These are phyloP conservation scores for Solanum stenotomum DNA, from an alignment of 257 asterid genomes.

Conservation along the genomic window DNA sequence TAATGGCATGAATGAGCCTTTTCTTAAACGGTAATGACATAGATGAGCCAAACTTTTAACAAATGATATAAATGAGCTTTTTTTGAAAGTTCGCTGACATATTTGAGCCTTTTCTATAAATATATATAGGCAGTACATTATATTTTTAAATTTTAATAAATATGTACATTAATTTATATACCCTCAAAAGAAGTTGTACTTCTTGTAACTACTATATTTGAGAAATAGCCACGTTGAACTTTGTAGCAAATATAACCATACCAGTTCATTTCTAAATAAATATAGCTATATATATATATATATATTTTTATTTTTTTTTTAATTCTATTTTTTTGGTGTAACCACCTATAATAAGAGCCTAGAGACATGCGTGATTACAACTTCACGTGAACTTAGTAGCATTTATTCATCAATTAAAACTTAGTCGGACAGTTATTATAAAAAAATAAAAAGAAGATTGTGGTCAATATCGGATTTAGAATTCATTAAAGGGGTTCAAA, in stretches of 20 bases:
- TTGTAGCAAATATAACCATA: neutral
- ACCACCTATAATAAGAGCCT: neutral
- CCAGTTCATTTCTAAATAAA: too few species aligned
- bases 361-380: neutral
- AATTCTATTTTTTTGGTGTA: too few species aligned
- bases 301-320: too few species aligned
- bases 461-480: too few species aligned
- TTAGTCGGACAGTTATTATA: neutral
- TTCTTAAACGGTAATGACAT: too few species aligned
- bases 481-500: too few species aligned
- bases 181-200: neutral
- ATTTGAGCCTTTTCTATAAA: too few species aligned
- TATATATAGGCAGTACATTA: neutral
- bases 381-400: neutral
- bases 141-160: neutral
- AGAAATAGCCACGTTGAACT: neutral
- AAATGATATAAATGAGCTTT: too few species aligned
- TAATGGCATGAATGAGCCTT: too few species aligned
- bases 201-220: neutral
- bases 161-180: neutral
- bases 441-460: neutral
- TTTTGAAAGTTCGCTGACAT: too few species aligned
- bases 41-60: too few species aligned
- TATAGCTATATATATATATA: too few species aligned
- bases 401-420: fast-evolving